Conservation (phyloP, 148 eudicot species). For the Spergularia bocconei region DNA sequence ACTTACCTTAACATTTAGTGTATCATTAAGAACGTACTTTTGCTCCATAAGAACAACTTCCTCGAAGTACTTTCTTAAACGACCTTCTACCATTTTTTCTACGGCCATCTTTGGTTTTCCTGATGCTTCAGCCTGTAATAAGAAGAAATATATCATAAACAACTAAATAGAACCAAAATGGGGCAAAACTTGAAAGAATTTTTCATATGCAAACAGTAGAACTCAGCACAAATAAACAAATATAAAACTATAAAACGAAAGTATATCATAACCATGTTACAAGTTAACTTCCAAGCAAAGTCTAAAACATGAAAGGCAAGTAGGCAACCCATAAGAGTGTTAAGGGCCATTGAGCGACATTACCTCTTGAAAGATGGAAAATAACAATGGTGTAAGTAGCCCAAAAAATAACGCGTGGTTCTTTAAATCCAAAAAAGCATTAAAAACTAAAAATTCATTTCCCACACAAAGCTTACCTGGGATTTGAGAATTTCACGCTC, state of each 20-base stretch:
- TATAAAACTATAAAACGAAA: too few species aligned
- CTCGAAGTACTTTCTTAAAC: conserved; percentile 81
- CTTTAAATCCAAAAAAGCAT: too few species aligned
- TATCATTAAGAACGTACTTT: conserved; percentile 73
- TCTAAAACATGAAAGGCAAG: too few species aligned
- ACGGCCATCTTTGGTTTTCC: conserved; percentile 92
- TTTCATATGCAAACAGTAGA: not conserved
- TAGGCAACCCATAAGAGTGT: too few species aligned
- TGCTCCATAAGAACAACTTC: conserved; percentile 98
- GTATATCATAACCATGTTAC: too few species aligned
- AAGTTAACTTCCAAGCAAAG: too few species aligned
- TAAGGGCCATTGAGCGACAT: too few species aligned
- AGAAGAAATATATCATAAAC: not conserved
- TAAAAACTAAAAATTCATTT: too few species aligned
- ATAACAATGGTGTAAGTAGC: too few species aligned
- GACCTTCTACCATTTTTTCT: conserved; percentile 98
- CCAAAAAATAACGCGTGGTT: too few species aligned
- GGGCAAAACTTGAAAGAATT: not conserved
- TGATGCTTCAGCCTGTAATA: conserved; percentile 70
- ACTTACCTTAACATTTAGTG: conserved; percentile 69
- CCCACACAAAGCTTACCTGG: conserved; percentile 50
- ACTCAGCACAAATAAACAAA: not conserved
- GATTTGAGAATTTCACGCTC: conserved; percentile 89
- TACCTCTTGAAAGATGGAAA: too few species aligned
- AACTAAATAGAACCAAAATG: not conserved